These are phyloP conservation scores for Coemansia sp. DNA, from an alignment of 192 early-diverging fungal species.

Conservation along the genomic window DNA sequence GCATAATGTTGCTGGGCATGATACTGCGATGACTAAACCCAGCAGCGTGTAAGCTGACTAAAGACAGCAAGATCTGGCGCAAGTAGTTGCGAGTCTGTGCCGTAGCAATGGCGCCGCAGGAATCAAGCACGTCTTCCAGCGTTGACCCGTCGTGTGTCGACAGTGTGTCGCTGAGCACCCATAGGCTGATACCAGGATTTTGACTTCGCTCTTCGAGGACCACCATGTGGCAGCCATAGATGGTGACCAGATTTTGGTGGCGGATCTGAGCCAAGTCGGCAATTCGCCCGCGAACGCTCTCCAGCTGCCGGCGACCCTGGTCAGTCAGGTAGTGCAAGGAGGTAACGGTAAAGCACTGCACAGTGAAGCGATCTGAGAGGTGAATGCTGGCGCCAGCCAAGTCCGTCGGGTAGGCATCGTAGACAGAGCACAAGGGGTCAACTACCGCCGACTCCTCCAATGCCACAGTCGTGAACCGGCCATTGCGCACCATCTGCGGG, in stretches of 20 bases:
- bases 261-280: conserved; percentile 49
- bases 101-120: conserved; percentile 63
- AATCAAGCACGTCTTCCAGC: conserved; percentile 64
- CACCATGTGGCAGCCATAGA: conserved; percentile 63
- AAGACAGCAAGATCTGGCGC: conserved; percentile 65
- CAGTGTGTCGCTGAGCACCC: conserved; percentile 43
- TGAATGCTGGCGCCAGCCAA: conserved; percentile 37
- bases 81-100: conserved; percentile 63
- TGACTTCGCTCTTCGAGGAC: conserved; percentile 25
- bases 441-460: conserved; percentile 40
- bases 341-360: conserved; percentile 44
- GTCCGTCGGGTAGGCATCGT: conserved; percentile 53
- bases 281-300: conserved; percentile 55
- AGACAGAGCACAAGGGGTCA: conserved; percentile 34
- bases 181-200: conserved; percentile 25
- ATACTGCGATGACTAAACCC: conserved; percentile 68
- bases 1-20: conserved; percentile 30
- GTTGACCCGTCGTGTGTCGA: conserved; percentile 49
- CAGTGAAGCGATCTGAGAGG: conserved; percentile 41
- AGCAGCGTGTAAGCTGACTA: conserved; percentile 66
- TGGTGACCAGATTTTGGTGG: conserved; percentile 61
- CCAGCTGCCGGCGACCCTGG: conserved; percentile 56
- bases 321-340: conserved; percentile 36
- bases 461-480: conserved; percentile 39
- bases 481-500: conserved; percentile 22